Evolutionary conservation across 2,329 filamentous ascomycete species (phyloP).

Genomic region (Ceratocystiopsis sp.): DNA sequence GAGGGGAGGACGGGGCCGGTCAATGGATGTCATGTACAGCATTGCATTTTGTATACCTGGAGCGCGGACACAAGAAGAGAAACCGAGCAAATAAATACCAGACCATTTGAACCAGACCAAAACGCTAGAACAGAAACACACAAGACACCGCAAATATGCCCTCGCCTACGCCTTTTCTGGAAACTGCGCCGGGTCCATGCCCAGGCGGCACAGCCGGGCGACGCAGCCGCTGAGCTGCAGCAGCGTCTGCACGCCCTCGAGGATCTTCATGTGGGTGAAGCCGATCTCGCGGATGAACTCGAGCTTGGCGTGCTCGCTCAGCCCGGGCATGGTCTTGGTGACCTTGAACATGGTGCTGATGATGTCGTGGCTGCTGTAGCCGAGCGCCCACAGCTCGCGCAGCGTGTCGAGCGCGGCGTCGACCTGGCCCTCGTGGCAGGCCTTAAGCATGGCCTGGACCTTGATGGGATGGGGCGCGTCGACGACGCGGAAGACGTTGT

Average conservation of each 20-base stretch:
- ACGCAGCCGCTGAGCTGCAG: constrained; percentile 88
- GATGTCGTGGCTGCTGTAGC: constrained; percentile 97
- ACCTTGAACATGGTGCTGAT: constrained; percentile 99
- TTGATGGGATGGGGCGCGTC: constrained; percentile 96
- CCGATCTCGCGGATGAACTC: constrained; percentile 98
- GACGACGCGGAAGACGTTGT: constrained; percentile 96
- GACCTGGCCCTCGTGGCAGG: constrained; percentile 82
- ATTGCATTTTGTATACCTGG: too few species aligned
- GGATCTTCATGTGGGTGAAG: constrained; percentile 96
- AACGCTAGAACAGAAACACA: too few species aligned
- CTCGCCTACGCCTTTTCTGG: constrained; percentile 17
- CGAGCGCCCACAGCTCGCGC: constrained; percentile 83
- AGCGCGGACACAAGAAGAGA: background rate
- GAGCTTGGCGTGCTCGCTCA: constrained; percentile 88
- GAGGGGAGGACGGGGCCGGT: background rate
- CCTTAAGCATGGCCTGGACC: constrained; percentile 96
- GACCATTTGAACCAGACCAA: too few species aligned
- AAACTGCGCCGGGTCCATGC: constrained; percentile 86
- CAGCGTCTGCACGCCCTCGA: constrained; percentile 93
- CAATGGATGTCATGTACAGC: background rate
- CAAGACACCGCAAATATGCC: too few species aligned
- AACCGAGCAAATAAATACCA: too few species aligned
- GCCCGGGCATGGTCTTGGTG: constrained; percentile 81
- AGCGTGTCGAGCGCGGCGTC: constrained; percentile 73
- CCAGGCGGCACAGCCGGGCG: constrained; percentile 79